A percentile compares a stretch with the other conserved stretches of the same genome.
Conservation (phyloP, 768 basidiomycete species). For the Clitopilus passeckerianus region DNA sequence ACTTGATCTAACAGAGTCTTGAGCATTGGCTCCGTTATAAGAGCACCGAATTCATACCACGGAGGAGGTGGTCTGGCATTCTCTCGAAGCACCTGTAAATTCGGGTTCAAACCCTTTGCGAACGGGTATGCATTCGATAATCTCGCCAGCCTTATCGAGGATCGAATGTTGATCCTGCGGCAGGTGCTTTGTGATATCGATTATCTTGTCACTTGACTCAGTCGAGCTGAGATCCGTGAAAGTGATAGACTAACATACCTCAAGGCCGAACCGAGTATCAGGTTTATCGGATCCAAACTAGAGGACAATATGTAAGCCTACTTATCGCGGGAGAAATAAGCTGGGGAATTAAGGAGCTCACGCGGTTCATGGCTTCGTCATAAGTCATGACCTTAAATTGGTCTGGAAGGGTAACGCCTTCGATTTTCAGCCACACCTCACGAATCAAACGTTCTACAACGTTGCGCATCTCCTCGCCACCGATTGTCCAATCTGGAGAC, state of each 20-base stretch:
- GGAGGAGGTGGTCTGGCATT: constrained; percentile 19
- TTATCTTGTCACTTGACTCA: constrained; percentile 29
- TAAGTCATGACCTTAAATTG: constrained; percentile 85
- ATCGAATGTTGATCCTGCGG: constrained; percentile 20
- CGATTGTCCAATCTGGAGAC: constrained; percentile 70
- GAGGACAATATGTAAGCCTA: constrained; percentile 6
- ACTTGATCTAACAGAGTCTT: not conserved
- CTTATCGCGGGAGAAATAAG: not conserved
- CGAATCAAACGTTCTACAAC: constrained; percentile 73
- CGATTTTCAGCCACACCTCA: constrained; percentile 69
- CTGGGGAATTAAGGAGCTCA: constrained; percentile 28
- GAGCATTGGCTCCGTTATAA: not conserved
- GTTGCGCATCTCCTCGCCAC: constrained; percentile 76
- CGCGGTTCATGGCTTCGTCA: constrained; percentile 83
- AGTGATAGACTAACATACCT: constrained; percentile 43
- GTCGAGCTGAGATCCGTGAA: constrained; percentile 10
- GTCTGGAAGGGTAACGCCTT: constrained; percentile 55
- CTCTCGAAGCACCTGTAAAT: constrained; percentile 38
- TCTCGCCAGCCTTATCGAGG: constrained; percentile 23
- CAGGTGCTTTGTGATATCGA: constrained; percentile 35
- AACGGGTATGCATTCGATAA: constrained; percentile 44
- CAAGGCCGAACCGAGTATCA: constrained; percentile 81
- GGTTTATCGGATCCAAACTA: constrained; percentile 96
- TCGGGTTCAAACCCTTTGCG: constrained; percentile 30
- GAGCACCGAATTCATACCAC: constrained; percentile 18